Evolutionary conservation across 805 yeast species (phyloP), one percentile per base, ranked within the genome.

Genomic region (Hanseniaspora clermontiae): DNA sequence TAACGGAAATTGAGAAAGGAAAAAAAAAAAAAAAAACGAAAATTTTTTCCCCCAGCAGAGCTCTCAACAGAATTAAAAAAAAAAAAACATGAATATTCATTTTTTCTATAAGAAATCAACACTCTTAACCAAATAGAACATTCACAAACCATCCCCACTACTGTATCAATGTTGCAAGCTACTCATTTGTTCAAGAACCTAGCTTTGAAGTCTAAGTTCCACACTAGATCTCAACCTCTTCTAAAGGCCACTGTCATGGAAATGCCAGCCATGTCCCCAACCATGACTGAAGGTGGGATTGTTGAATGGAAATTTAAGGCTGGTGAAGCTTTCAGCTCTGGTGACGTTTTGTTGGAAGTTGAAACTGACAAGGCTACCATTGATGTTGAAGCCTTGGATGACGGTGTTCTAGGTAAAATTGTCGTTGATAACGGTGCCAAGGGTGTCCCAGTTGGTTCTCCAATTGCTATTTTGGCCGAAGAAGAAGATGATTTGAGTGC

Each of bases 231-330:
- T 27, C 29, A 27, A 6, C 49, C 49, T 10, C 38, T 52, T 12
- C 31, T 52, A 31, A 64, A 65, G 53, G 74, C 72, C 12, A 65
- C 68, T 54, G 67, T 79, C 61, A 88, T 87, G 72, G 82, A 76
- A 55, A 91, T 91, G 97, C 98, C 98, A 4, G 97, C 98, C 29
- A 87, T 91, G 96, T 90, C 97, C 5, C 98, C 98, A 45, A 91
- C 98, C 7, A 91, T 91, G 98, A 88, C 89, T 34, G 87, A 83
- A 66, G 98, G 98, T 43, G 96, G 95, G 6, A 78, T 91, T 61
- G 87, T 88, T 12, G 76, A 81, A 55, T 91, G 98, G 98, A 86
- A 87, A 67, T 75, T 82, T 64, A 82, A 89, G 68, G 83, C 77
- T 51, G 87, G 87, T 32, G 93, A 87, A 4, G 56, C 74, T 4